Base-by-base conservation (phyloP, 176 grass and related monocot genomes). In the Chrysopogon serrulatus region DNA sequence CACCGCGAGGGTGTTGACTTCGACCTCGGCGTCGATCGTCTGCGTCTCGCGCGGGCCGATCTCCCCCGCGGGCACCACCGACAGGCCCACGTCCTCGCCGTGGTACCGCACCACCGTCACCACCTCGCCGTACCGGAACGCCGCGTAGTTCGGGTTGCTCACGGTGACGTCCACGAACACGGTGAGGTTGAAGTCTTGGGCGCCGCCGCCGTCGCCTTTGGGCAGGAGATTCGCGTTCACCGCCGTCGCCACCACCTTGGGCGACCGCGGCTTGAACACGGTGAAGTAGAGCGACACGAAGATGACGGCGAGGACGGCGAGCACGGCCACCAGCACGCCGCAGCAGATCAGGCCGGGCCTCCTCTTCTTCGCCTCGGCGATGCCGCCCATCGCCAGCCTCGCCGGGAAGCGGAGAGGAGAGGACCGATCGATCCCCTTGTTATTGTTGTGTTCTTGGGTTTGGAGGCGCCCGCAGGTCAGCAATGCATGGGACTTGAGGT, bases 101-200 rank as follows among this genome's bases (percentile, higher is more conserved):
- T 86, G 88, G 86, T 97, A 97, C 49, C 34, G 54, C 45, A 98
- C n/a, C 18, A 28, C 51, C 27, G 92, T 91, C 65, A 51, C 51
- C 74, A 83, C 87, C 21, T 40, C 72, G 54, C 88, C 82, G 84
- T 91, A 95, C 36, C 71, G 45, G 84, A 92, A 98, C 45, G 81
- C 23, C 5, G 88, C 95, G 85, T 84, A 94, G 91, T 98, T 98
- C 2, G 89, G 95, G 79, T 98, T 98, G 27, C 86, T 15, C 64
- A 90, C 71, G 36, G 57, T 26, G 33, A 95, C 85, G 3, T 45
- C 47, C 37, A 91, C 79, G 53, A 67, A 53, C 35, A 93, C 44
- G 43, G 71, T 86, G 27, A 98, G 63, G 63, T 75, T 74, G 49
- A 87, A 28, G 28, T 36, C 61, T n/a, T 65, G 30, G 19, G 68